Evolutionary conservation across 805 yeast genomes (phyloP).

Genomic region (Candida coleopterorum): DNA sequence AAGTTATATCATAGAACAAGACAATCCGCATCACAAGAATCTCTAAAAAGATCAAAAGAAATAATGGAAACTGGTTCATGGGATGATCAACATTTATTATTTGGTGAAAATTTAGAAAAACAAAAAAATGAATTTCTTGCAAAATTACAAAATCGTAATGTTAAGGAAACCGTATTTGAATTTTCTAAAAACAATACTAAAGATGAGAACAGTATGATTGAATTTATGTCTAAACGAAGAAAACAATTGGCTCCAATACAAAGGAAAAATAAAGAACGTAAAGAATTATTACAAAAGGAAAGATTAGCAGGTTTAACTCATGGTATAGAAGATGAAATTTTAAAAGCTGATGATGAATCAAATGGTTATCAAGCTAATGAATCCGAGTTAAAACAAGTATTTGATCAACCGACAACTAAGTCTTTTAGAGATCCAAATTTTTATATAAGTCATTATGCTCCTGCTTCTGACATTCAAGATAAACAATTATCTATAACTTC

Average conservation of each 20-base stretch:
- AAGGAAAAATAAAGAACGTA: constrained; percentile 66
- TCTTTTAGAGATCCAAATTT: constrained; percentile 71
- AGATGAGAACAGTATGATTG: constrained; percentile 63
- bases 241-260: constrained; percentile 86
- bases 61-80: constrained; percentile 64
- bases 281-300: constrained; percentile 64
- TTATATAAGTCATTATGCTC: constrained; percentile 87
- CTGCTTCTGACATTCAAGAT: constrained; percentile 74
- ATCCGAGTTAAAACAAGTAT: constrained; percentile 42
- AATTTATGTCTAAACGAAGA: constrained; percentile 83
- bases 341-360: constrained; percentile 48
- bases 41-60: constrained; percentile 82
- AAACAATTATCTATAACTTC: constrained; percentile 47
- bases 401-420: constrained; percentile 36
- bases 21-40: constrained; percentile 78
- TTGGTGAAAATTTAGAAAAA: constrained; percentile 69
- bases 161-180: constrained; percentile 93
- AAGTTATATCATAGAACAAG: constrained; percentile 81
- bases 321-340: constrained; percentile 66
- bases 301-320: constrained; percentile 72
- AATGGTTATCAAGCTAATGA: constrained; percentile 33
- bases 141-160: constrained; percentile 60
- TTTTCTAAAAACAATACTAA: constrained; percentile 48
- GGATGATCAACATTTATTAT: constrained; percentile 82
- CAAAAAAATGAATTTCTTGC: constrained; percentile 72